Base-by-base conservation (phyloP, 192 early-diverging fungal genomes). In the Phlyctochytrium arcticum region DNA sequence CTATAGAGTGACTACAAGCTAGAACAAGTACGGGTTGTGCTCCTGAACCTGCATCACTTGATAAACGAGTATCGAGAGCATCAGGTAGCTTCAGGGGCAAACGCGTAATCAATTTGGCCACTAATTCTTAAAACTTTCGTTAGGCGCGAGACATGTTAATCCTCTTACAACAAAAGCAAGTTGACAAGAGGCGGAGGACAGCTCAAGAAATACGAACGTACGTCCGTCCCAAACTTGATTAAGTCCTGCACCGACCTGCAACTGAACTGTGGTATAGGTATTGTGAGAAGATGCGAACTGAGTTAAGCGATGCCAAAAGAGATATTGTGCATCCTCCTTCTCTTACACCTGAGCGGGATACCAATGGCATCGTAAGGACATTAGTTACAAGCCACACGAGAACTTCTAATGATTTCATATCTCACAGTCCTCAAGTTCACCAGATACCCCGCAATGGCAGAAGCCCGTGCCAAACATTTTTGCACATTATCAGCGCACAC, bases 41-140 rank as follows among this genome's bases (percentile, higher is more conserved):
- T 92, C 31, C 80, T 89, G 58, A 90, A 92, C 58, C 87, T 88
- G 72, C 88, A 92, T 72, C 89, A 90, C 65, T 76, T 92, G 32
- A 72, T 92, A n/a, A 90, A 92, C 72, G 87, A 89, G 61, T 90
- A 88, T 56, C 80, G 91, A 24, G 81, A 84, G 50, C 89, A 90
- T 69, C 91, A 89, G 69, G 88, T 87, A 72, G 67, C 33, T 30
- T 6, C 35, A 9, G 8, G 10, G 0, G n/a, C n/a, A 8, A 2
- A 33, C 10, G 34, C 17, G 7, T 21, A 19, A 24, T 59, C n/a
- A 46, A 8, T 8, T 3, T 36, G 9, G 8, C 17, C 27, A 6
- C 21, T 10, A 8, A 17, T 44, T 48, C 23, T 33, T 48, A 23
- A 48, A 6, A 34, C 24, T 15, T 26, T 21, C 29, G 1, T 31